phyloP scores from a whole-genome alignment of 345 rosid genomes.

The Acer saccharum region DNA sequence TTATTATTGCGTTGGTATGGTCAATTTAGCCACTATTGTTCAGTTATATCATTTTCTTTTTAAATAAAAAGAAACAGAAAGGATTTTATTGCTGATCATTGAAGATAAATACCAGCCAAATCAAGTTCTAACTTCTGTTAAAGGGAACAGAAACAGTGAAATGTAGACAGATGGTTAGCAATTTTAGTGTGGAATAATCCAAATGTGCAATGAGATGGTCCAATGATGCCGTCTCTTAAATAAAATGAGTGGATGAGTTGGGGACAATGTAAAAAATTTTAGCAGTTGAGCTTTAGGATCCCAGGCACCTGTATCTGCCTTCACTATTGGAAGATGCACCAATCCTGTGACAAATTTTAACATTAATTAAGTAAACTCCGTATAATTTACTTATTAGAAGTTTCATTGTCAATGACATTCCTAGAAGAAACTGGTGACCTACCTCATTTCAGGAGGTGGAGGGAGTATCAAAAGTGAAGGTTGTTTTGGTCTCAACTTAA shows the following conservation, averaged over 20 bases:
- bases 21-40: constrained; percentile 28
- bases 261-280: constrained; percentile 6
- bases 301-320: no score
- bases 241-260: constrained; percentile 16
- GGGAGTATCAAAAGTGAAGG: neutral
- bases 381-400: neutral
- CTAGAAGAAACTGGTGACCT: neutral
- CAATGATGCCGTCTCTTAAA: constrained; percentile 6
- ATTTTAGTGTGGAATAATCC: constrained; percentile 12
- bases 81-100: neutral
- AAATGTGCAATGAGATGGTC: constrained; percentile 20
- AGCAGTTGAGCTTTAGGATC: neutral
- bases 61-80: neutral
- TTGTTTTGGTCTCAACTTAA: neutral
- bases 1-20: constrained; percentile 27
- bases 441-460: neutral
- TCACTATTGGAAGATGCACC: neutral
- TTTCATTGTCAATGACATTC: neutral
- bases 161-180: constrained; percentile 12
- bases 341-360: neutral
- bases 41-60: constrained; percentile 9
- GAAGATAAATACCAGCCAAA: neutral
- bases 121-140: constrained; percentile 18
- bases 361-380: neutral
- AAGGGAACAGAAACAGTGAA: constrained; percentile 8